These are phyloP conservation scores for Telopea speciosissima DNA, from an alignment of 177 flowering plant species.

Conservation along the genomic window DNA sequence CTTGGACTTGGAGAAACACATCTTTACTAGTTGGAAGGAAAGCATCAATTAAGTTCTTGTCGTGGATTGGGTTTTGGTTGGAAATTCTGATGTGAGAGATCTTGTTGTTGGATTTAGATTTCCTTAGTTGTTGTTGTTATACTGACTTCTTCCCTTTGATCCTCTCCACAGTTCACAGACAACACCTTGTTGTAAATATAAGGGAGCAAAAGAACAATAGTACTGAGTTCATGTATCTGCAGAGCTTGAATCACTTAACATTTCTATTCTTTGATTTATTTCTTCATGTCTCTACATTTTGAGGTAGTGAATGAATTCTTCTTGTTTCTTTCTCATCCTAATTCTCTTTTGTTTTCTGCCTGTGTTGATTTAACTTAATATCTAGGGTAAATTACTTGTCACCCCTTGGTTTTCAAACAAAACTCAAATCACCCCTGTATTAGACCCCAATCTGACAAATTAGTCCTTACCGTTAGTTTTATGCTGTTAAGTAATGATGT, in stretches of 20 bases:
- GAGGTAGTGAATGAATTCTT: too few species aligned
- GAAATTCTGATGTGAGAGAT: not conserved
- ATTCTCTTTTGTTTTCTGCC: not conserved
- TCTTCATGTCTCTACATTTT: not conserved
- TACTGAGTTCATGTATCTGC: not conserved
- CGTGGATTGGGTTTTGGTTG: not conserved
- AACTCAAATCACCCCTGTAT: too few species aligned
- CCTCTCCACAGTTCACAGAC: not conserved
- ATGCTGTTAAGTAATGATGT: too few species aligned
- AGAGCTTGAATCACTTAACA: not conserved
- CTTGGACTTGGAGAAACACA: constrained; percentile 39
- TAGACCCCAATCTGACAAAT: too few species aligned
- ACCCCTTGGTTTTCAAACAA: too few species aligned
- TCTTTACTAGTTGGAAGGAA: constrained; percentile 13
- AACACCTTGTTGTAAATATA: not conserved
- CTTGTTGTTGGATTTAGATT: not conserved
- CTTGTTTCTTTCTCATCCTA: constrained; percentile 2
- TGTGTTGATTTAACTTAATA: not conserved
- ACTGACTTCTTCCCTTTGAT: not conserved
- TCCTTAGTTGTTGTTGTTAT: not conserved
- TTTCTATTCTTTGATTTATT: not conserved
- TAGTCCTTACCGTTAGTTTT: too few species aligned
- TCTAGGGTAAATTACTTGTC: too few species aligned
- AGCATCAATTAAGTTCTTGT: not conserved
- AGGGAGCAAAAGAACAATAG: not conserved